These are phyloP conservation scores for Vickermania ingenoplastis DNA, from an alignment of 208 protist genomes.

Conservation along the genomic window DNA sequence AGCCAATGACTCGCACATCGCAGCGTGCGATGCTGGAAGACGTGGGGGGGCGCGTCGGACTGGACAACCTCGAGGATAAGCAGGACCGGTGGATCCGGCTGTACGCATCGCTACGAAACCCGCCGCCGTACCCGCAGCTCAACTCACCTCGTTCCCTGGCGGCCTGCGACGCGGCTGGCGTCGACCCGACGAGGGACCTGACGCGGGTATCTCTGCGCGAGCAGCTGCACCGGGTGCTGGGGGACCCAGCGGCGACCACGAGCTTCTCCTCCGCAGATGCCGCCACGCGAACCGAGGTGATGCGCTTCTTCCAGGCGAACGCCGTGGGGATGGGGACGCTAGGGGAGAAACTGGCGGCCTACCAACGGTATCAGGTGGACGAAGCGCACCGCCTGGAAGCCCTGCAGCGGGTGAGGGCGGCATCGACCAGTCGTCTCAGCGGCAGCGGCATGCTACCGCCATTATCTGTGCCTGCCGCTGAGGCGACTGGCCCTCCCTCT, in stretches of 20 bases:
- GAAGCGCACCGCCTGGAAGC: slow-evolving; percentile 22
- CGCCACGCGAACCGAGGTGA: slow-evolving; percentile 23
- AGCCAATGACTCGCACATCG: background rate
- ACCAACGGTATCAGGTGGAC: slow-evolving; percentile 23
- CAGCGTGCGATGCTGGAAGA: background rate
- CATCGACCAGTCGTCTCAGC: slow-evolving; percentile 22
- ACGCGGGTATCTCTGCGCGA: slow-evolving; percentile 40
- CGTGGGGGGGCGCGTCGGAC: slow-evolving; percentile 1
- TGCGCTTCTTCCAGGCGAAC: slow-evolving; percentile 33
- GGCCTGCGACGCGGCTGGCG: slow-evolving; percentile 19
- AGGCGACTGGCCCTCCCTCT: slow-evolving; percentile 1
- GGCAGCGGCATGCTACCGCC: slow-evolving; percentile 9
- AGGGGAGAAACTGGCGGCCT: slow-evolving; percentile 53
- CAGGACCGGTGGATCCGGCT: slow-evolving; percentile 43
- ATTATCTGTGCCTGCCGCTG: background rate
- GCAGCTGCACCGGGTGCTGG: slow-evolving; percentile 34
- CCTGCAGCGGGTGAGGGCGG: slow-evolving; percentile 19
- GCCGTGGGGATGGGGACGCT: slow-evolving; percentile 39
- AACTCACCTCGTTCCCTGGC: slow-evolving; percentile 53
- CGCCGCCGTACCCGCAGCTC: slow-evolving; percentile 30
- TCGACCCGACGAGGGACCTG: slow-evolving; percentile 17
- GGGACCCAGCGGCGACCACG: slow-evolving; percentile 7
- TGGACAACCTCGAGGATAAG: slow-evolving; percentile 46
- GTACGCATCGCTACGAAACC: slow-evolving; percentile 16
- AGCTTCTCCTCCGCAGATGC: background rate